Conservation (phyloP, 441 rosid genomes). For the Erodium trifolium region DNA sequence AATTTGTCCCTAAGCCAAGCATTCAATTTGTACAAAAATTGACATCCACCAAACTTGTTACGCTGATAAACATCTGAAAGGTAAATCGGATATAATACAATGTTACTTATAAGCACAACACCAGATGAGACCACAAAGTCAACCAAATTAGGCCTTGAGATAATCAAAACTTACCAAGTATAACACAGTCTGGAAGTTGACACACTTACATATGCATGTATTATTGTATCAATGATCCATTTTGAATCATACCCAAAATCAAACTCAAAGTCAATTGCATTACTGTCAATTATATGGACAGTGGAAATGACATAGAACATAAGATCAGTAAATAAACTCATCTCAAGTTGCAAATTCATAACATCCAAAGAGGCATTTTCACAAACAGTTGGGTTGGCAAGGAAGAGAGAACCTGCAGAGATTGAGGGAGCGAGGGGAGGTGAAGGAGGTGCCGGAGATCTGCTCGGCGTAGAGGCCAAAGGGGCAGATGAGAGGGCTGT, state of each 20-base stretch:
- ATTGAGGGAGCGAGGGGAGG: constrained; percentile 73
- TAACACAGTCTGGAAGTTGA: too few species aligned
- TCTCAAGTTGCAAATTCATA: not conserved
- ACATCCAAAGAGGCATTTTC: too few species aligned
- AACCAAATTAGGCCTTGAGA: not conserved
- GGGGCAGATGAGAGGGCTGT: constrained; percentile 81
- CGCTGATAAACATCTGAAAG: too few species aligned
- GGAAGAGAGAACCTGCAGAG: constrained; percentile 47
- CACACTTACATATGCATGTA: too few species aligned
- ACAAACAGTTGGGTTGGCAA: too few species aligned
- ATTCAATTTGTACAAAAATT: not conserved
- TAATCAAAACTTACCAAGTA: too few species aligned
- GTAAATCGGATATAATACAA: too few species aligned
- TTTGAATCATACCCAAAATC: constrained; percentile 4
- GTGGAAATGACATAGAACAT: too few species aligned
- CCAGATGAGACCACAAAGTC: not conserved
- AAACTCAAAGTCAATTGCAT: not conserved
- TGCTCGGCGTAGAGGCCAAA: constrained; percentile 93
- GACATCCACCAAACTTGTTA: not conserved
- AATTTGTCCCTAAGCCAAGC: not conserved
- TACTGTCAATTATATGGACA: too few species aligned
- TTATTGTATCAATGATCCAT: not conserved
- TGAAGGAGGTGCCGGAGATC: constrained; percentile 91
- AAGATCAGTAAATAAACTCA: not conserved
- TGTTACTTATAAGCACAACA: too few species aligned